These are phyloP conservation scores for Penicillium canescens DNA, from an alignment of 495 filamentous ascomycete species.

Conservation along the genomic window DNA sequence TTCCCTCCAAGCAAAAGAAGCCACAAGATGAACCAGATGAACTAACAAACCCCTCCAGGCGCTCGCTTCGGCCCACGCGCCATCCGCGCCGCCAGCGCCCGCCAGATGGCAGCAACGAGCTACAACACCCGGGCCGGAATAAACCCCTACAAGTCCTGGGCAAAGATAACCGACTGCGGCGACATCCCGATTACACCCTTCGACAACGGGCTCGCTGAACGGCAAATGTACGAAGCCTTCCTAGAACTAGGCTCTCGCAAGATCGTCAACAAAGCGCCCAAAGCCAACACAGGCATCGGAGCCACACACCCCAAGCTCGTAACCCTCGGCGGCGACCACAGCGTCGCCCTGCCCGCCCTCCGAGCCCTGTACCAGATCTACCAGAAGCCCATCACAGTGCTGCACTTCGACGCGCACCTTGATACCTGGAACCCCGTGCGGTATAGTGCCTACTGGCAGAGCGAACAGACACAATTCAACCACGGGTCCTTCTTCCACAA, in stretches of 20 bases:
- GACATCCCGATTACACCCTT: conserved; percentile 81
- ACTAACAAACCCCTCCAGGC: conserved; percentile 44
- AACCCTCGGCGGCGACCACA: conserved; percentile 83
- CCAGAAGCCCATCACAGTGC: conserved; percentile 68
- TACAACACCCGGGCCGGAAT: conserved; percentile 77
- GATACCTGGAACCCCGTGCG: conserved; percentile 85
- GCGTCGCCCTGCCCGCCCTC: conserved; percentile 73
- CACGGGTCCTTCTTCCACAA: conserved; percentile 88
- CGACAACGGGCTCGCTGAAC: conserved; percentile 72
- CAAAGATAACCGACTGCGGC: conserved; percentile 75
- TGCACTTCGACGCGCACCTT: conserved; percentile 82
- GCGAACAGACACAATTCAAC: conserved; percentile 70
- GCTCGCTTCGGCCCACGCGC: conserved; percentile 81
- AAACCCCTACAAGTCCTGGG: conserved; percentile 76
- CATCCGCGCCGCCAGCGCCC: conserved; percentile 74
- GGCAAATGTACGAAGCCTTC: conserved; percentile 78
- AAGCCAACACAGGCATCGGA: conserved; percentile 39
- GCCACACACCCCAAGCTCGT: conserved; percentile 63
- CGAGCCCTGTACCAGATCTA: conserved; percentile 71
- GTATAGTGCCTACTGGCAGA: conserved; percentile 73
- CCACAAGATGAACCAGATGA: conserved; percentile 19
- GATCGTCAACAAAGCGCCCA: conserved; percentile 37
- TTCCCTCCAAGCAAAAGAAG: conserved; percentile 25
- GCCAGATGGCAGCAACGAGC: conserved; percentile 69
- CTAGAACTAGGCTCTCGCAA: conserved; percentile 58